Evolutionary conservation across 2,329 filamentous ascomycete genomes (phyloP).

Genomic region (Alternaria hordeiaustralica): DNA sequence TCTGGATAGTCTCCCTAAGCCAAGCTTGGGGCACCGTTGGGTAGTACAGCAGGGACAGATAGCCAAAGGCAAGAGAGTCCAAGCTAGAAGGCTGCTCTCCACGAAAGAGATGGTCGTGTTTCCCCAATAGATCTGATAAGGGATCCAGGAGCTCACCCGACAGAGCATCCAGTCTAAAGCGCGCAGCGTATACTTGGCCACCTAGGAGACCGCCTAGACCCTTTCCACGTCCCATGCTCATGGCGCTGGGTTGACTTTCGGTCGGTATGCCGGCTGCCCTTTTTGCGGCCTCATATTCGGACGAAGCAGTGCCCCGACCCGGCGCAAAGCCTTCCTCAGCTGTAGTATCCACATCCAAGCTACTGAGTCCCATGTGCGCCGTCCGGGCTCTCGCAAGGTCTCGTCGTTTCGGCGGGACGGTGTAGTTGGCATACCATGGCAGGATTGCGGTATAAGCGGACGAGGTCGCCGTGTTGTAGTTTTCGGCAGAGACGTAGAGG

Average conservation of each 20-base stretch:
- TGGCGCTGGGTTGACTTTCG: conserved; percentile 39
- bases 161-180: conserved; percentile 78
- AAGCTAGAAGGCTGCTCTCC: conserved; percentile 64
- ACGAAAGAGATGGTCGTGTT: conserved; percentile 63
- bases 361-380: conserved; percentile 55
- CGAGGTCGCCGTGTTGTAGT: conserved; percentile 79
- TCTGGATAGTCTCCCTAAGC: conserved; percentile 64
- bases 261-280: conserved; percentile 44
- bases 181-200: conserved; percentile 70
- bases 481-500: conserved; percentile 87
- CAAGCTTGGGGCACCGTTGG: conserved; percentile 67
- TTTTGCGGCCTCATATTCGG: conserved; percentile 48
- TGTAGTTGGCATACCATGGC: conserved; percentile 87
- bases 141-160: conserved; percentile 73
- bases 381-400: conserved; percentile 73
- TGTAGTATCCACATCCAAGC: conserved; percentile 54
- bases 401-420: conserved; percentile 76
- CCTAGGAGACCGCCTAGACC: conserved; percentile 69
- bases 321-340: conserved; percentile 43
- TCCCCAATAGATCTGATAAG: conserved; percentile 66
- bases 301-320: conserved; percentile 38
- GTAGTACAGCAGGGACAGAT: conserved; percentile 75
- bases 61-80: conserved; percentile 82
- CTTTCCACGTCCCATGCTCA: conserved; percentile 63
- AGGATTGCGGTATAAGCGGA: conserved; percentile 82